Base-by-base conservation (phyloP, 164 flowering plant genomes). In the Houttuynia cordata region DNA sequence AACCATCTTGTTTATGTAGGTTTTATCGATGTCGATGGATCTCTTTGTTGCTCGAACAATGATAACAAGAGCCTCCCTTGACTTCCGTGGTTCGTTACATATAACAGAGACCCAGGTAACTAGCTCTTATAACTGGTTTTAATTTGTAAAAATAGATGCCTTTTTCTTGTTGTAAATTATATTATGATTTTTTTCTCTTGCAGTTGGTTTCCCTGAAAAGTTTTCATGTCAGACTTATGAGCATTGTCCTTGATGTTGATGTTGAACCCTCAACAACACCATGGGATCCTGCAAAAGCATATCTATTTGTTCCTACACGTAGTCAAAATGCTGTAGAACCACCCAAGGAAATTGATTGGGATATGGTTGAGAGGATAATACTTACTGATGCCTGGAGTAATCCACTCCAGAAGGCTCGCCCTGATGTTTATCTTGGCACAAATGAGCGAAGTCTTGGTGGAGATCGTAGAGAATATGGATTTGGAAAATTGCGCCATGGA, bases 11-110 rank as follows among this genome's bases (percentile, higher is more conserved):
- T 17, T 34, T 54, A 61, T 51, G 22, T 62, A 94, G 99, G 97
- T 91, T 78, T 85, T 87, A 85, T 91, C 96, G 87, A 86, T 88
- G 88, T 86, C 96, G 65, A 83, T 88, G 95, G 97, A 94, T 83
- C 91, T 94, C 73, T 94, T 91, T 80, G 76, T 94, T 69, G 96
- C 96, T 71, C 88, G 96, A 67, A 82, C 96, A 78, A 78, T 94
- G 88, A 78, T 79, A 70, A 80, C 96, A 56, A 88, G 81, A 69
- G 88, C 90, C 68, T 81, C 90, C 56, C 91, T 91, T 74, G 81
- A 78, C 71, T 87, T 76, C 65, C 81, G 61, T 71, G 93, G 97
- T 45, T 57, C 76, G 55, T 73, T 91, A 59, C 81, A 76, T 67
- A 69, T 94, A 57, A 78, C 83, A 15, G 88, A 75, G 65, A 66